A percentile compares a stretch with the other conserved stretches of the same genome.
Conservation (phyloP, 2,329 filamentous ascomycete species). For the Neofusicoccum sp. region DNA sequence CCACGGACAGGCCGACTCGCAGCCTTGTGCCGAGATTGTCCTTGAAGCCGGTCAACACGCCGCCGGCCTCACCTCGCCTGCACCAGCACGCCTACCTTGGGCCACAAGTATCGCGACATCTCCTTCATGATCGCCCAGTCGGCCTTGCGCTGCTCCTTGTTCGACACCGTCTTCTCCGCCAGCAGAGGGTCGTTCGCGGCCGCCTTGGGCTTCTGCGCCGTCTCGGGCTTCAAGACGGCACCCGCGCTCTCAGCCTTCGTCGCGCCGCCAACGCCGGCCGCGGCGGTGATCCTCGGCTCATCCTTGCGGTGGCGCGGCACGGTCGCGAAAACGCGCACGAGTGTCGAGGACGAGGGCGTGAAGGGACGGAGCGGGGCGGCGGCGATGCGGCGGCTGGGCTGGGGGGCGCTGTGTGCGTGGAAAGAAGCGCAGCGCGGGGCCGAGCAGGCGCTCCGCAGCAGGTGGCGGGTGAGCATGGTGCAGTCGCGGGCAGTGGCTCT, state of each 20-base stretch:
- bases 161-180: conserved; percentile 62
- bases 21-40: conserved; percentile 78
- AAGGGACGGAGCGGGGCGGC: conserved; percentile 26
- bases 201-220: conserved; percentile 25
- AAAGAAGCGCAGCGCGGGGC: conserved; percentile 14
- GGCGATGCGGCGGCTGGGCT: conserved; percentile 18
- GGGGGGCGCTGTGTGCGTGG: background rate
- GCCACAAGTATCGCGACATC: conserved; percentile 96
- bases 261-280: conserved; percentile 24
- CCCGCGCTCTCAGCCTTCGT: conserved; percentile 29
- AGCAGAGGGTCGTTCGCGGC: conserved; percentile 58
- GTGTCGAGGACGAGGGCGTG: conserved; percentile 19
- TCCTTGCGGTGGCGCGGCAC: conserved; percentile 45
- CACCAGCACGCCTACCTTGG: conserved; percentile 53
- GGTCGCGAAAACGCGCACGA: conserved; percentile 43
- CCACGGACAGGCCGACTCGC: conserved; percentile 81
- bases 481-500: conserved; percentile 20
- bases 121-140: conserved; percentile 99
- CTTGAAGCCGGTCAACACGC: conserved; percentile 29
- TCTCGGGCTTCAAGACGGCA: conserved; percentile 19
- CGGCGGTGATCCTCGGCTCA: conserved; percentile 26
- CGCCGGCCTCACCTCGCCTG: background rate
- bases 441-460: conserved; percentile 33
- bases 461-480: conserved; percentile 36
- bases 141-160: conserved; percentile 87